Percentiles rank a stretch among this genome's conserved stretches.
Evolutionary conservation across 1,284 basidiomycete genomes (phyloP).

Genomic region (Papiliotrema terrestris): DNA sequence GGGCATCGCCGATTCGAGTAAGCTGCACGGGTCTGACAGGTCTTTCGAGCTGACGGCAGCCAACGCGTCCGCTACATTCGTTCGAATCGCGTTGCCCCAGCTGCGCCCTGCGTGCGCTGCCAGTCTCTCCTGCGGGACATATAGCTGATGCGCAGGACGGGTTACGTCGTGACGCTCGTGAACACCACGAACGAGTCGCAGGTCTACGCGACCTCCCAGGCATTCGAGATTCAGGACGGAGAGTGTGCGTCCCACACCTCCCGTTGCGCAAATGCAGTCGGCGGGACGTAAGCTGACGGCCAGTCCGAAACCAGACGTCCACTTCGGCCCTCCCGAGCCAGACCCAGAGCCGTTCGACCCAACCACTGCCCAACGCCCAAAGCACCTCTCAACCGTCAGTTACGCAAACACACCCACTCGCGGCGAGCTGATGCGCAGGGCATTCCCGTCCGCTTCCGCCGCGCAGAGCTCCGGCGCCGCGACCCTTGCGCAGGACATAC

Average conservation of each 20-base stretch:
- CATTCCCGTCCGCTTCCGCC: not conserved
- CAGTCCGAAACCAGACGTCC: not conserved
- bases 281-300: not conserved
- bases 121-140: not conserved
- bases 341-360: not conserved
- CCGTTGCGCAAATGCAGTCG: no score
- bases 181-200: conserved; percentile 51
- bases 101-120: conserved; percentile 19
- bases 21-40: conserved; percentile 15
- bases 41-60: conserved; percentile 18
- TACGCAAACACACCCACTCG: not conserved
- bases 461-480: not conserved
- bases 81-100: conserved; percentile 29
- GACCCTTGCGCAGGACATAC: not conserved
- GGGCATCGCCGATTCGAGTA: conserved; percentile 41
- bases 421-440: not conserved
- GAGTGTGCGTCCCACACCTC: conserved; percentile 17
- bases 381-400: not conserved
- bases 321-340: not conserved
- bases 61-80: conserved; percentile 27
- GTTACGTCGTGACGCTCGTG: conserved; percentile 53
- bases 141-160: conserved; percentile 16
- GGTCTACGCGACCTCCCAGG: conserved; percentile 50
- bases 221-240: conserved; percentile 49
- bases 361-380: not conserved